Percentiles rank a stretch among this genome's conserved stretches.
Evolutionary conservation across 306 rosid species (phyloP).

Genomic region (Rosa persica): DNA sequence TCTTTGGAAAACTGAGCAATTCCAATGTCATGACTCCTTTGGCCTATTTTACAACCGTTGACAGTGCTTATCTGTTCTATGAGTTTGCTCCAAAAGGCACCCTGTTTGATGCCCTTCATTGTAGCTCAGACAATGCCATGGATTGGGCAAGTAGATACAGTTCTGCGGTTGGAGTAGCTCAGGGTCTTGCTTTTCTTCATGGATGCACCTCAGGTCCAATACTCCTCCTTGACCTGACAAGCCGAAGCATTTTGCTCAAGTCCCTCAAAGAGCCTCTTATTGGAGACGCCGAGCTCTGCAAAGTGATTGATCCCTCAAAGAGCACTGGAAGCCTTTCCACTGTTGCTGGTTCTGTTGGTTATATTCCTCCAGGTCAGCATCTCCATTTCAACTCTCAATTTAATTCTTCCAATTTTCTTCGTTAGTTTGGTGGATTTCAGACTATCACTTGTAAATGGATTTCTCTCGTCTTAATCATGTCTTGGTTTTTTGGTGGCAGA

Average conservation of each 20-base stretch:
- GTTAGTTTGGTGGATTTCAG: background rate
- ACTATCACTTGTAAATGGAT: background rate
- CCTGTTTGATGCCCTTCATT: conserved; percentile 70
- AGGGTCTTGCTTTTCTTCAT: conserved; percentile 87
- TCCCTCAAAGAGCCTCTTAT: conserved; percentile 87
- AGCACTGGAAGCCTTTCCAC: conserved; percentile 81
- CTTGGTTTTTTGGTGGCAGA: conserved; percentile 46
- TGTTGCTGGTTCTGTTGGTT: conserved; percentile 91
- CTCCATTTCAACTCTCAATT: background rate
- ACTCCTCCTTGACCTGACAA: conserved; percentile 79
- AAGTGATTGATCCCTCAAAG: conserved; percentile 82
- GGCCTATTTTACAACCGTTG: conserved; percentile 63
- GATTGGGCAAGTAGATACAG: conserved; percentile 92
- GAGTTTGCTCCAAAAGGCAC: conserved; percentile 69
- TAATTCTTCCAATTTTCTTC: background rate
- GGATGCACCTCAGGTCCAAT: conserved; percentile 67
- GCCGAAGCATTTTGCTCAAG: conserved; percentile 76
- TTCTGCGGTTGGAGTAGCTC: conserved; percentile 87
- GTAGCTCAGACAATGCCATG: conserved; percentile 42
- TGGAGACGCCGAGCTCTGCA: conserved; percentile 83
- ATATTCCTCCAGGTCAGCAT: conserved; percentile 87
- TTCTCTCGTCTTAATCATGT: conserved; percentile 6
- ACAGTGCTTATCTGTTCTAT: conserved; percentile 66
- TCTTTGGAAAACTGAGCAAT: conserved; percentile 73
- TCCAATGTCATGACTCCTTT: conserved; percentile 90